phyloP scores from a whole-genome alignment of 2,329 filamentous ascomycete genomes.

The Zelopaecilomyces penicillatus region DNA sequence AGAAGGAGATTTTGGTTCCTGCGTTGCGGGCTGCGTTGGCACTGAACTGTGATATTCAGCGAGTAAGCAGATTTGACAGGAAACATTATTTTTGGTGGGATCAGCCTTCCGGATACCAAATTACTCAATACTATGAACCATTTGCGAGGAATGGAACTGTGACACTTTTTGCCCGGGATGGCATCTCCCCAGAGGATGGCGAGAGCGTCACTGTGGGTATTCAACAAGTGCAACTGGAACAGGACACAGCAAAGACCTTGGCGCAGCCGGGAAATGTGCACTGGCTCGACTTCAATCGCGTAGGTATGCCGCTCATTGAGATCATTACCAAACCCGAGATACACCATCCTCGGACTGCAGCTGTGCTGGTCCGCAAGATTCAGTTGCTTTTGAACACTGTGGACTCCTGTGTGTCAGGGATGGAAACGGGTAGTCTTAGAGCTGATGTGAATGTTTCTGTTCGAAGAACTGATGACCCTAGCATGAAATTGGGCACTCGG shows the following conservation, averaged over 20 bases:
- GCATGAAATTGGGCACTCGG: conserved; percentile 59
- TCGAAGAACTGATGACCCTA: conserved; percentile 42
- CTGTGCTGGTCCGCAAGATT: conserved; percentile 81
- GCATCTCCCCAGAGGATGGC: conserved; percentile 67
- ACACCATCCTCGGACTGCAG: conserved; percentile 77
- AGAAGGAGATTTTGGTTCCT: conserved; percentile 73
- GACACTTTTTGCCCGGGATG: conserved; percentile 65
- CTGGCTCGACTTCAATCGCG: conserved; percentile 88
- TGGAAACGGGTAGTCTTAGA: conserved; percentile 85
- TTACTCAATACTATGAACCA: conserved; percentile 86
- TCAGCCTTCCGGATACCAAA: conserved; percentile 92
- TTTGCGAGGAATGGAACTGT: conserved; percentile 64
- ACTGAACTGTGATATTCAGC: conserved; percentile 70
- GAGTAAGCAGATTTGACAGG: conserved; percentile 75
- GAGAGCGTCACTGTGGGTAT: conserved; percentile 68
- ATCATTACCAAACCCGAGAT: conserved; percentile 90
- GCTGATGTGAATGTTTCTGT: conserved; percentile 96
- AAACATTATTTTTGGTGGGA: conserved; percentile 99
- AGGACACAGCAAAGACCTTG: conserved; percentile 93
- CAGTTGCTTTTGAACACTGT: conserved; percentile 72
- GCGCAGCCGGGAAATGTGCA: conserved; percentile 65
- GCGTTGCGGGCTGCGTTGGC: conserved; percentile 85
- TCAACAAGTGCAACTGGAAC: conserved; percentile 92
- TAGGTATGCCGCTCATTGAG: conserved; percentile 84
- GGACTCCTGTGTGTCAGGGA: conserved; percentile 79